phyloP scores from a whole-genome alignment of 805 yeast genomes.

The Starmera quercuum region DNA sequence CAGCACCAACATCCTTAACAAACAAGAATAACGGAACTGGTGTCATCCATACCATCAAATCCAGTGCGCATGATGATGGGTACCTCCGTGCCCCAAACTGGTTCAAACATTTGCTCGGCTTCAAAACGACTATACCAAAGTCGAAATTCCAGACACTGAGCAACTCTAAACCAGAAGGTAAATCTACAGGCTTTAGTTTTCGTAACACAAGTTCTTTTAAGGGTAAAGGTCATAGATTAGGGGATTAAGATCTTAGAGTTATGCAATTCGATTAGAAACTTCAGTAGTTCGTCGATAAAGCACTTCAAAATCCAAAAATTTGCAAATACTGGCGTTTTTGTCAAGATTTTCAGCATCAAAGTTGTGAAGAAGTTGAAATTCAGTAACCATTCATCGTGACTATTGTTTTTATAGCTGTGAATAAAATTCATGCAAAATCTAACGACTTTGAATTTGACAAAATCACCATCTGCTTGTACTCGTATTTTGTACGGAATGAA shows the following conservation, averaged over 20 bases:
- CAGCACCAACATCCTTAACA: constrained; percentile 11
- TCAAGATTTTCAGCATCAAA: background rate
- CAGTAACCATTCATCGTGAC: background rate
- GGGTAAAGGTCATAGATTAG: constrained; percentile 33
- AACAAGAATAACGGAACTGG: constrained; percentile 23
- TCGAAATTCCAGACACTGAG: constrained; percentile 1
- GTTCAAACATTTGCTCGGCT: constrained; percentile 23
- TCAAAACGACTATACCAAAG: constrained; percentile 9
- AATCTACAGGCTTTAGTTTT: too few relatives aligned
- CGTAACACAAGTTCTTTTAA: too few relatives aligned
- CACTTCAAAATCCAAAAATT: constrained; percentile 1
- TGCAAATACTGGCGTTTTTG: background rate
- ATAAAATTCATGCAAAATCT: background rate
- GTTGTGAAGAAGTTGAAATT: background rate
- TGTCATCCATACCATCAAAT: constrained; percentile 19
- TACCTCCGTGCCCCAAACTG: constrained; percentile 48
- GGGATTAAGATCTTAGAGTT: constrained; percentile 10
- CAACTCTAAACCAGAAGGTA: too few relatives aligned
- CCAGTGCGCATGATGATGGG: constrained; percentile 37
- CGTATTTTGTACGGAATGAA: background rate
- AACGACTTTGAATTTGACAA: background rate
- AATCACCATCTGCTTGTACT: background rate
- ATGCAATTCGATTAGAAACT: constrained; percentile 10
- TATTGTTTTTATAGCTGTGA: background rate
- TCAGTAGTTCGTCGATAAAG: background rate